phyloP scores from a whole-genome alignment of 331 rosid genomes.

The Acacia pycnantha region DNA sequence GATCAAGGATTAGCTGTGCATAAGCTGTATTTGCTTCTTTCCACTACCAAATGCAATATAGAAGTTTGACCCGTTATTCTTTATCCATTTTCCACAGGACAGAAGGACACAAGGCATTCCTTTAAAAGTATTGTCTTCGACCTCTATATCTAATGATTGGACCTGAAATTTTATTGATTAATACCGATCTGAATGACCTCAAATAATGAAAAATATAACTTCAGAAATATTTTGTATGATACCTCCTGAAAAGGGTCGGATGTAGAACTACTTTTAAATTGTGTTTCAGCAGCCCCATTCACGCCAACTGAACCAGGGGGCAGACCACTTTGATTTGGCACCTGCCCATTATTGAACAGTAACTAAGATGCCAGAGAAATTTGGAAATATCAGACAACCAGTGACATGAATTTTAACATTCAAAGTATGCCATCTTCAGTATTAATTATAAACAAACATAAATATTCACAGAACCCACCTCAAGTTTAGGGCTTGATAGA shows the following conservation, averaged over 20 bases:
- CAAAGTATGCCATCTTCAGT: slow-evolving; percentile 18
- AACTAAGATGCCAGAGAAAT: slow-evolving; percentile 19
- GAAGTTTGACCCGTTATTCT: slow-evolving; percentile 86
- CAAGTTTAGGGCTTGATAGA: neutral
- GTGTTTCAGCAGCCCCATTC: slow-evolving; percentile 63
- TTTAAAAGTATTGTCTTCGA: slow-evolving; percentile 58
- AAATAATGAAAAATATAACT: slow-evolving; percentile 25
- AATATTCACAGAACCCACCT: neutral
- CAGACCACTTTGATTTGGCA: slow-evolving; percentile 63
- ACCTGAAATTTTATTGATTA: slow-evolving; percentile 56
- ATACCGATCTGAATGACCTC: slow-evolving; percentile 30
- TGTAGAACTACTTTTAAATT: slow-evolving; percentile 45
- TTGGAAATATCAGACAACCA: slow-evolving; percentile 21
- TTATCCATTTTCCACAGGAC: slow-evolving; percentile 75
- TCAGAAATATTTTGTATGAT: slow-evolving; percentile 27
- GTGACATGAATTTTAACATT: slow-evolving; percentile 18
- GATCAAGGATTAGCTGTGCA: slow-evolving; percentile 27
- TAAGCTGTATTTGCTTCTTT: slow-evolving; percentile 64
- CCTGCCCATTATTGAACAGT: slow-evolving; percentile 44
- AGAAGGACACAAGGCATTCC: slow-evolving; percentile 84
- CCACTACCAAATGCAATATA: slow-evolving; percentile 55
- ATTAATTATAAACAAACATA: slow-evolving; percentile 28
- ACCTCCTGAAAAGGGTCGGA: slow-evolving; percentile 60
- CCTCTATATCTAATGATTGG: slow-evolving; percentile 67
- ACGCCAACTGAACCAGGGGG: slow-evolving; percentile 73